Evolutionary conservation across 176 grass and related monocot species (phyloP).

Genomic region (Zoysia japonica): DNA sequence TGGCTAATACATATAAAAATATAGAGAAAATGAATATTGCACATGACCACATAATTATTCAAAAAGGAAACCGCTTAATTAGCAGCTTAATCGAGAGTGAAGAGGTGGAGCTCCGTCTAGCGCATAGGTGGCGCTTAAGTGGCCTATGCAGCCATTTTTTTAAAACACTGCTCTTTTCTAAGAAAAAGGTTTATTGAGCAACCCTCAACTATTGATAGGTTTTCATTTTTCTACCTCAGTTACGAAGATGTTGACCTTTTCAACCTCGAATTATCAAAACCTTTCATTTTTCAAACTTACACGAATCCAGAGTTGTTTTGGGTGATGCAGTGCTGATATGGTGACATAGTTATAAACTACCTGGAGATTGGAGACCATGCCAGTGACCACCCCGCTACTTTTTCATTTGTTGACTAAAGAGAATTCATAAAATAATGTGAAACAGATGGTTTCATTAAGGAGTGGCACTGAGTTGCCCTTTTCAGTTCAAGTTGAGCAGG

Average conservation of each 20-base stretch:
- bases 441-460: slow-evolving; percentile 5
- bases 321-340: neutral
- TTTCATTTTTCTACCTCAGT: neutral
- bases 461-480: neutral
- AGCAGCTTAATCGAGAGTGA: too few species aligned
- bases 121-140: too few species aligned
- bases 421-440: neutral
- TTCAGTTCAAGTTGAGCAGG: slow-evolving; percentile 28
- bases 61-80: too few species aligned
- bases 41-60: too few species aligned
- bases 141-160: too few species aligned
- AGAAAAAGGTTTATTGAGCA: neutral
- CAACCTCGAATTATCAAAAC: neutral
- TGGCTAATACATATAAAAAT: too few species aligned
- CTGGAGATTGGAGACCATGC: neutral
- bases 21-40: too few species aligned
- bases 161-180: neutral
- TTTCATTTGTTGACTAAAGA: neutral
- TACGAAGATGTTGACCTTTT: neutral
- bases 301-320: neutral
- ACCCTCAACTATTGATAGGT: neutral
- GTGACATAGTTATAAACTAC: neutral
- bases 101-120: too few species aligned
- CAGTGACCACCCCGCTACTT: neutral
- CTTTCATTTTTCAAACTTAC: neutral